Evolutionary conservation across 306 rosid species (phyloP).

Genomic region (Mimosa bimucronata): DNA sequence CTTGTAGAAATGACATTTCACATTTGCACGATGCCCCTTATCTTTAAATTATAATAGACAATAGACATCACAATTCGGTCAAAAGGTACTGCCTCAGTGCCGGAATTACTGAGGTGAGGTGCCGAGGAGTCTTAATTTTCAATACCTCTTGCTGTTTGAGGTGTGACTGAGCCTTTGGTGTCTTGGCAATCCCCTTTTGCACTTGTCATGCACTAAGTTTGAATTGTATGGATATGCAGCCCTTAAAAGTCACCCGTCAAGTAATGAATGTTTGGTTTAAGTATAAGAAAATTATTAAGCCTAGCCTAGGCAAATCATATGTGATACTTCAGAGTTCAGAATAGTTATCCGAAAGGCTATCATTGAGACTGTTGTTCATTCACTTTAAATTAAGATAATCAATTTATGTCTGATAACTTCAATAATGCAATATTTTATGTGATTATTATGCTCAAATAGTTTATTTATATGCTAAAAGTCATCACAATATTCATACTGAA

Average conservation of each 20-base stretch:
- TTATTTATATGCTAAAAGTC: background rate
- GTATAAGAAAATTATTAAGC: background rate
- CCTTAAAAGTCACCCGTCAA: background rate
- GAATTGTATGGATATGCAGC: background rate
- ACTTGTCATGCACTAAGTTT: background rate
- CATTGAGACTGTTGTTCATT: background rate
- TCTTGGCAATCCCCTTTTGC: background rate
- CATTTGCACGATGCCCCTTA: background rate
- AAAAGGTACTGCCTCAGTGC: background rate
- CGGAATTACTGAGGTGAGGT: background rate
- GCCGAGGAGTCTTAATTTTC: background rate
- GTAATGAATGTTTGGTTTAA: background rate
- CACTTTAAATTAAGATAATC: background rate
- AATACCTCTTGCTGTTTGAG: background rate
- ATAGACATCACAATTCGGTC: background rate
- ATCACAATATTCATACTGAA: background rate
- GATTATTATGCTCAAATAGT: background rate
- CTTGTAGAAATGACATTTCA: slow-evolving; percentile 5
- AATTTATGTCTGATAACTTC: background rate
- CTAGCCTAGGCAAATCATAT: background rate
- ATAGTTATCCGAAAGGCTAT: background rate
- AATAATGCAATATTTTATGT: background rate
- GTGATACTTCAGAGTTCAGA: background rate
- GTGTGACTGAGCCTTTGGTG: background rate
- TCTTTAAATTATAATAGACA: slow-evolving; percentile 19